Percentiles rank a stretch among this genome's conserved stretches.
Evolutionary conservation across 2,329 filamentous ascomycete species (phyloP).

Genomic region (Verticillium klebahnii): DNA sequence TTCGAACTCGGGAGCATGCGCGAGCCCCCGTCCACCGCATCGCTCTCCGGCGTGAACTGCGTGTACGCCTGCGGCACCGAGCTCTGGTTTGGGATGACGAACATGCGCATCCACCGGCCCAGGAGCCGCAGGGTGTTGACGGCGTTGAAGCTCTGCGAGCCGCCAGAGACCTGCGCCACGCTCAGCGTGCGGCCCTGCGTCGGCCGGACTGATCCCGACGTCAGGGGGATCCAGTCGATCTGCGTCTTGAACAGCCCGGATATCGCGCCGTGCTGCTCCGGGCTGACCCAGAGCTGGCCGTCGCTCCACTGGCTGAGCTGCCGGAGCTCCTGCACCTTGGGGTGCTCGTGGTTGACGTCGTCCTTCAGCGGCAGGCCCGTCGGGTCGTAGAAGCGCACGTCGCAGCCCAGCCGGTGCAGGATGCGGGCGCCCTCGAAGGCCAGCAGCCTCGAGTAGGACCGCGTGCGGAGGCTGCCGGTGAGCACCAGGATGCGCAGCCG

Average conservation of each 20-base stretch:
- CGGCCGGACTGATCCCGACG: conserved; percentile 56
- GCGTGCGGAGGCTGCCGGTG: conserved; percentile 52
- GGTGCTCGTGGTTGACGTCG: conserved; percentile 50
- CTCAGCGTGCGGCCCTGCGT: conserved; percentile 62
- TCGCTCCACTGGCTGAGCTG: conserved; percentile 60
- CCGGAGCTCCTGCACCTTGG: conserved; percentile 59
- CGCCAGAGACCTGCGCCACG: conserved; percentile 58
- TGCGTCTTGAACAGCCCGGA: conserved; percentile 66
- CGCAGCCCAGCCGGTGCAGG: conserved; percentile 59
- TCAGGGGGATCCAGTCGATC: conserved; percentile 66
- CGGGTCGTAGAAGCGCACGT: conserved; percentile 60
- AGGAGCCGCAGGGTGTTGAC: conserved; percentile 62
- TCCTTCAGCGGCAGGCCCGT: conserved; percentile 58
- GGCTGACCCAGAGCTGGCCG: conserved; percentile 61
- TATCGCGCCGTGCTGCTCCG: conserved; percentile 59
- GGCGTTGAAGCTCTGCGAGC: conserved; percentile 63
- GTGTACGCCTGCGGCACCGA: conserved; percentile 60
- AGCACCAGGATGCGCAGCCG: conserved; percentile 53
- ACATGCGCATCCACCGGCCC: conserved; percentile 68
- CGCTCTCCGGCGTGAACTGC: conserved; percentile 45
- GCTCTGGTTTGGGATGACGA: conserved; percentile 61
- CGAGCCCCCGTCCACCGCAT: conserved; percentile 24
- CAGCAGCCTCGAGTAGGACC: conserved; percentile 57
- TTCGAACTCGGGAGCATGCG: conserved; percentile 52
- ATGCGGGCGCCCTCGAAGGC: conserved; percentile 57